phyloP scores from a whole-genome alignment of 2,329 filamentous ascomycete species.

The Rhinocladiella mackenziei region DNA sequence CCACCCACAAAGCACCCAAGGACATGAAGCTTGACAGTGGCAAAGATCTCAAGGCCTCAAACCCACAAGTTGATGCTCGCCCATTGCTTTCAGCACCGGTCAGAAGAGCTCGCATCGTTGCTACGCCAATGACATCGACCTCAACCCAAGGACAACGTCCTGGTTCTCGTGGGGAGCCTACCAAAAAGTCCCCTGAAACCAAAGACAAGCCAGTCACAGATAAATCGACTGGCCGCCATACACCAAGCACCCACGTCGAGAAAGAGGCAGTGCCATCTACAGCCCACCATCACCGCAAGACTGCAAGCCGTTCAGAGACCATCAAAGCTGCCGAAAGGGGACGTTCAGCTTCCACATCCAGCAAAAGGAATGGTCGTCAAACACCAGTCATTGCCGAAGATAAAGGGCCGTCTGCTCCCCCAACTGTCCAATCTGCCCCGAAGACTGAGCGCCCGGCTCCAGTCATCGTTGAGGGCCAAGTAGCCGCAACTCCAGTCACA shows the following conservation, averaged over 20 bases:
- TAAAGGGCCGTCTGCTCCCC: not conserved
- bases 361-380: slow-evolving; percentile 6
- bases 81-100: slow-evolving; percentile 28
- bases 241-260: slow-evolving; percentile 9
- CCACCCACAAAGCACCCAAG: slow-evolving; percentile 10
- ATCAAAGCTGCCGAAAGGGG: slow-evolving; percentile 8
- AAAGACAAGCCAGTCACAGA: slow-evolving; percentile 12
- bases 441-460: slow-evolving; percentile 8
- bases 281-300: slow-evolving; percentile 10
- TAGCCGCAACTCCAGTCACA: slow-evolving; percentile 5
- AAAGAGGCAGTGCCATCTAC: slow-evolving; percentile 10
- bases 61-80: slow-evolving; percentile 4
- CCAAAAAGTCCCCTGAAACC: slow-evolving; percentile 10
- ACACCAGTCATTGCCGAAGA: slow-evolving; percentile 9
- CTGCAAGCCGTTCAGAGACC: slow-evolving; percentile 8
- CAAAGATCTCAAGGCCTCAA: slow-evolving; percentile 10
- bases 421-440: slow-evolving; percentile 1
- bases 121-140: slow-evolving; percentile 29
- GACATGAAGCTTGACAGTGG: slow-evolving; percentile 13
- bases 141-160: slow-evolving; percentile 13
- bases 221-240: slow-evolving; percentile 14
- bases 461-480: slow-evolving; percentile 9
- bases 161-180: slow-evolving; percentile 18
- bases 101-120: slow-evolving; percentile 28
- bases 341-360: not conserved